A percentile compares a stretch with the other conserved stretches of the same genome.
phyloP scores from a whole-genome alignment of 1,284 basidiomycete genomes.

The Cryptococcus sp. region DNA sequence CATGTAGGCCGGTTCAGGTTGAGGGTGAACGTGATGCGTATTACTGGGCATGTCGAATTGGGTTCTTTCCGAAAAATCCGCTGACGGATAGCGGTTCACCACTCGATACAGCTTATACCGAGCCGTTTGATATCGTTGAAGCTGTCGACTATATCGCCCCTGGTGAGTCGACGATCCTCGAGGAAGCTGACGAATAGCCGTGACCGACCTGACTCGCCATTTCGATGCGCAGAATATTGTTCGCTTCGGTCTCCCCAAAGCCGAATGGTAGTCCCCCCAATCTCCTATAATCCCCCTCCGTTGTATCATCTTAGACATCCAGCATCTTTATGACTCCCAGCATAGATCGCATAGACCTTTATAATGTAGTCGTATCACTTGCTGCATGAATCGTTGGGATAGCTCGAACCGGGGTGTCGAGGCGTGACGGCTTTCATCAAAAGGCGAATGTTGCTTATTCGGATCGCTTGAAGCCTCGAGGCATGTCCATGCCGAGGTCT shows the following conservation, averaged over 20 bases:
- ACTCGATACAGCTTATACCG: constrained; percentile 58
- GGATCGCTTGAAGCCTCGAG: neutral
- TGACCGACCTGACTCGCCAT: constrained; percentile 36
- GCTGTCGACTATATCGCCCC: constrained; percentile 68
- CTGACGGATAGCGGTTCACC: constrained; percentile 41
- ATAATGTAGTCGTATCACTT: no score
- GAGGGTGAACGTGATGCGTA: constrained; percentile 64
- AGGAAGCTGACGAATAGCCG: constrained; percentile 13
- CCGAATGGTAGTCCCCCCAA: constrained; percentile 25
- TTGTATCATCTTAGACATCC: neutral
- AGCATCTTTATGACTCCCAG: neutral
- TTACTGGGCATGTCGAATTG: constrained; percentile 61
- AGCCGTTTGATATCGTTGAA: constrained; percentile 68
- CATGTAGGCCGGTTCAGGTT: constrained; percentile 69
- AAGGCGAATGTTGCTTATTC: neutral
- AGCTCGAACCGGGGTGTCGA: no score
- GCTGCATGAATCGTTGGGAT: no score
- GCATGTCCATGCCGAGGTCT: constrained; percentile 16
- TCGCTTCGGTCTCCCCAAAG: constrained; percentile 28
- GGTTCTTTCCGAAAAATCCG: constrained; percentile 14
- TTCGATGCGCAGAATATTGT: constrained; percentile 34
- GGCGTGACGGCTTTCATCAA: no score
- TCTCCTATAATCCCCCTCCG: neutral
- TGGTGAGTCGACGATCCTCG: constrained; percentile 52
- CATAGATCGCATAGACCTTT: no score